Percentiles rank a stretch among this genome's conserved stretches.
phyloP scores from a whole-genome alignment of 2,329 filamentous ascomycete genomes.

The Lachnellula arida region DNA sequence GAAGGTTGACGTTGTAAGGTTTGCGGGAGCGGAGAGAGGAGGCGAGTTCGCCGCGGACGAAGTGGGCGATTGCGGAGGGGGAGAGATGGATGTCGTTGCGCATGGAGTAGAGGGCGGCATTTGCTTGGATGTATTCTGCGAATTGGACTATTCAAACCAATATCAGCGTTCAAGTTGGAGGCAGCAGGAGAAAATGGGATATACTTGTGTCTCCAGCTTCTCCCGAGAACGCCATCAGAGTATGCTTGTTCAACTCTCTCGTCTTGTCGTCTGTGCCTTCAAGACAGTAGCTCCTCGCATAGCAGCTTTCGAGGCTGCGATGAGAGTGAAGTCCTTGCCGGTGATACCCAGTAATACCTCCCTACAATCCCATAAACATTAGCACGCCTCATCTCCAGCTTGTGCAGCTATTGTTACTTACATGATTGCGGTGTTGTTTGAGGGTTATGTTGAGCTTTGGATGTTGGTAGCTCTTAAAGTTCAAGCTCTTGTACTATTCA shows the following conservation, averaged over 20 bases:
- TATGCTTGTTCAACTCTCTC: slow-evolving; percentile 84
- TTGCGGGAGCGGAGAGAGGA: slow-evolving; percentile 84
- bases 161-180: slow-evolving; percentile 3
- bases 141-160: slow-evolving; percentile 71
- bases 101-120: slow-evolving; percentile 97
- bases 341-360: slow-evolving; percentile 98
- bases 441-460: slow-evolving; percentile 15
- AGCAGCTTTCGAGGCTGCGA: slow-evolving; percentile 94
- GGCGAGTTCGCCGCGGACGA: slow-evolving; percentile 90
- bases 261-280: slow-evolving; percentile 98
- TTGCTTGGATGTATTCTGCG: slow-evolving; percentile 98
- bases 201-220: slow-evolving; percentile 92
- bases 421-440: slow-evolving; percentile 25
- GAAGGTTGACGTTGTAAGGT: slow-evolving; percentile 94
- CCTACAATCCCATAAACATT: slow-evolving; percentile 47
- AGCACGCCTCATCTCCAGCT: slow-evolving; percentile 6
- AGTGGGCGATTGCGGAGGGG: slow-evolving; percentile 83
- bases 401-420: slow-evolving; percentile 7
- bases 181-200: slow-evolving; percentile 14
- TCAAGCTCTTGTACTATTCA: slow-evolving; percentile 21
- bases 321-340: slow-evolving; percentile 98
- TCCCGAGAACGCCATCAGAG: slow-evolving; percentile 89
- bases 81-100: slow-evolving; percentile 91
- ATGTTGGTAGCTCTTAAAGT: slow-evolving; percentile 20
- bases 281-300: slow-evolving; percentile 97